Percentiles rank a stretch among this genome's conserved stretches.
Conservation (phyloP, 345 rosid species). For the Aquilaria malaccensis region DNA sequence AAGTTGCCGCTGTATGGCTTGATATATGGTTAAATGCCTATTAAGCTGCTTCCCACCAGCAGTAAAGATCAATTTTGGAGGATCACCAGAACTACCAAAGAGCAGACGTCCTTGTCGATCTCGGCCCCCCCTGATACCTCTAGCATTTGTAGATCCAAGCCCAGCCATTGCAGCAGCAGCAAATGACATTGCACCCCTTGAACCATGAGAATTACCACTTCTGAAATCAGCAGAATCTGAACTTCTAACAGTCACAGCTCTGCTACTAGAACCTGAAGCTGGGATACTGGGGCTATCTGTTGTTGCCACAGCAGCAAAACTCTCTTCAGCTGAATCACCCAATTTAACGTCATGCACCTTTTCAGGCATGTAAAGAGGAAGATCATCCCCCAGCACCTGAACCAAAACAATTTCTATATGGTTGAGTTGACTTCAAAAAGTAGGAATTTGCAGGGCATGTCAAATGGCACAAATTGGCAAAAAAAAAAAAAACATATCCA, state of each 20-base stretch:
- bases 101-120: slow-evolving; percentile 81
- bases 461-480: too few species aligned
- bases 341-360: slow-evolving; percentile 95
- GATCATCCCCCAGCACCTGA: slow-evolving; percentile 85
- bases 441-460: too few species aligned
- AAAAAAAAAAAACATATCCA: too few species aligned
- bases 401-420: slow-evolving; percentile 7
- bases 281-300: slow-evolving; percentile 53
- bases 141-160: slow-evolving; percentile 81
- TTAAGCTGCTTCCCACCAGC: slow-evolving; percentile 91
- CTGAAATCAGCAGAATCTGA: slow-evolving; percentile 73
- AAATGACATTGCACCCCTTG: slow-evolving; percentile 95
- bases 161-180: slow-evolving; percentile 99
- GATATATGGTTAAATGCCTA: slow-evolving; percentile 93
- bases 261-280: slow-evolving; percentile 79
- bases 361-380: slow-evolving; percentile 87
- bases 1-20: slow-evolving; percentile 94
- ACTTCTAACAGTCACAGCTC: slow-evolving; percentile 57
- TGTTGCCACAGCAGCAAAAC: slow-evolving; percentile 32
- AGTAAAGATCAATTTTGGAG: slow-evolving; percentile 72
- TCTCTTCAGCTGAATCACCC: slow-evolving; percentile 76
- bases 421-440: too few species aligned
- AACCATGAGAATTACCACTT: slow-evolving; percentile 59
- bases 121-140: slow-evolving; percentile 90
- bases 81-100: slow-evolving; percentile 58